These are phyloP conservation scores for Cymbopogon citratus DNA, from an alignment of 176 grass and related monocot genomes.

Conservation along the genomic window DNA sequence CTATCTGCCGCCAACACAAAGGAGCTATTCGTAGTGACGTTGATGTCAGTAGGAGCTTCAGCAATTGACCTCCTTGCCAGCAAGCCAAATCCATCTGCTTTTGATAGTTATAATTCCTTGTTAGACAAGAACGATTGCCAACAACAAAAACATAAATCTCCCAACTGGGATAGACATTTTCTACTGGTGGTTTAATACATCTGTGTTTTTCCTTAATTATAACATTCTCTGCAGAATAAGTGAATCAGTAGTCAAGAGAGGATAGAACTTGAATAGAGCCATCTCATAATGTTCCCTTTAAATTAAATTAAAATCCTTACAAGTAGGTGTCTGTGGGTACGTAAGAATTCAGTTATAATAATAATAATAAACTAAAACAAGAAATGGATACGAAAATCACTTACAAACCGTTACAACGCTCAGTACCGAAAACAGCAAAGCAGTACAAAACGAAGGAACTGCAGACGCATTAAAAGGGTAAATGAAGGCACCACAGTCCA, in stretches of 20 bases:
- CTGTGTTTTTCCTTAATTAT: no score
- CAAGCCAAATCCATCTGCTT: constrained; percentile 32
- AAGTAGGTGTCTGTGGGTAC: no score
- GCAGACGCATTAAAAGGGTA: background rate
- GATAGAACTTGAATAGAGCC: background rate
- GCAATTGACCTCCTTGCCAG: constrained; percentile 56
- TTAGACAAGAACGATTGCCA: background rate
- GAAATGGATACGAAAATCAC: background rate
- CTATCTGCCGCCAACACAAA: constrained; percentile 61
- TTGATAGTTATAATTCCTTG: background rate
- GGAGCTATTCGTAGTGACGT: constrained; percentile 49
- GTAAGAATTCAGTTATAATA: no score
- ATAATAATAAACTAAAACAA: no score
- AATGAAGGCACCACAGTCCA: constrained; percentile 3
- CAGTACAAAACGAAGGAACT: background rate
- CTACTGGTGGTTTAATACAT: background rate
- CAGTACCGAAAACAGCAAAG: background rate
- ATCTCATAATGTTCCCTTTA: background rate
- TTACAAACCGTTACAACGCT: background rate
- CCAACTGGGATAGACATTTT: background rate
- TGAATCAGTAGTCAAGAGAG: background rate
- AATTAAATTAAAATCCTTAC: no score
- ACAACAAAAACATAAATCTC: background rate
- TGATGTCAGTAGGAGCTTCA: constrained; percentile 39
- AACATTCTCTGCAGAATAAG: background rate